Percentiles rank a stretch among this genome's conserved stretches.
phyloP scores from a whole-genome alignment of 148 eudicot species.

The Rhododendron molle region DNA sequence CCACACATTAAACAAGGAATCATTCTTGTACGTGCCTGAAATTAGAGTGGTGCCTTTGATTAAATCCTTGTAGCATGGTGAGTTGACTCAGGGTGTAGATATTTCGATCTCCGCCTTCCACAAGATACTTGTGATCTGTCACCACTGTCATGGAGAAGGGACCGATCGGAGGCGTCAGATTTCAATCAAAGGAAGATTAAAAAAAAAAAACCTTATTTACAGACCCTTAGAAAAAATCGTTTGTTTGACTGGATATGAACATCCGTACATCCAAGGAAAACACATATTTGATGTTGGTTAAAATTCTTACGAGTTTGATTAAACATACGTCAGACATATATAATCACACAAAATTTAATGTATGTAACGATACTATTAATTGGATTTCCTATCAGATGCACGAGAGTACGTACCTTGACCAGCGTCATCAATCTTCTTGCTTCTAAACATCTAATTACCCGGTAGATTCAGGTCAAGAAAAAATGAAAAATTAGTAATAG shows the following conservation, averaged over 20 bases:
- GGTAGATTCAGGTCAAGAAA: background rate
- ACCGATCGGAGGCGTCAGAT: background rate
- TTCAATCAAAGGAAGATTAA: background rate
- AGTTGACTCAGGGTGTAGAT: conserved; percentile 68
- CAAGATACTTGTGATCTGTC: conserved; percentile 33
- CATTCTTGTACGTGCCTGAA: conserved; percentile 33
- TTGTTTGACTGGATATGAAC: no score
- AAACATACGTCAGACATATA: no score
- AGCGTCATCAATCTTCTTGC: conserved; percentile 58
- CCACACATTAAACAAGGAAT: background rate
- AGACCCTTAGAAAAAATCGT: no score
- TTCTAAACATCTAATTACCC: conserved; percentile 58
- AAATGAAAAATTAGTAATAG: background rate
- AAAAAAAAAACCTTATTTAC: no score
- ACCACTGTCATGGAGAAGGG: conserved; percentile 17
- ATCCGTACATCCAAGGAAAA: no score
- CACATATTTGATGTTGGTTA: no score
- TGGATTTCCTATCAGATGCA: no score
- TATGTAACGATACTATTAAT: no score
- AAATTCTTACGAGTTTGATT: no score
- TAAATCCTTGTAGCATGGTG: conserved; percentile 55
- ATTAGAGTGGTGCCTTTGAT: conserved; percentile 29
- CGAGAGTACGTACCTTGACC: conserved; percentile 34
- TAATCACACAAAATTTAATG: background rate
- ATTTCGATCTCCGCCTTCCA: conserved; percentile 52